Conservation (phyloP, 1,139 yeast genomes). For the Nakaseomyces bracarensis region DNA sequence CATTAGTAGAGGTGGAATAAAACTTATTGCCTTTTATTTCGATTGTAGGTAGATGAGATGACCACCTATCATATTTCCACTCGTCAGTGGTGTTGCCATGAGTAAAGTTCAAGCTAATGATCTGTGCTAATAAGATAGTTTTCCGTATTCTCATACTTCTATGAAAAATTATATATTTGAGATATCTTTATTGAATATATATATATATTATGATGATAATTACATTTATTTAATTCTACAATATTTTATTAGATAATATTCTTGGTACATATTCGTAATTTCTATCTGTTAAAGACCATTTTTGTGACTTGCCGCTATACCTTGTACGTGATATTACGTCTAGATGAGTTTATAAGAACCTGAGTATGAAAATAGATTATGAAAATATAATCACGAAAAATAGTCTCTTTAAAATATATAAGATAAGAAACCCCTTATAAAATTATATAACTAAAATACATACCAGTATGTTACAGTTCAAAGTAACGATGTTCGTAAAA, state of each 20-base stretch:
- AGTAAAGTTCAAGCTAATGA: too few species aligned
- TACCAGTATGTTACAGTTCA: constrained; percentile 6
- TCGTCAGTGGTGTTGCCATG: neutral
- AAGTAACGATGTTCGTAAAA: constrained; percentile 1
- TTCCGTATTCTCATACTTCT: too few species aligned
- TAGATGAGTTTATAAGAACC: neutral
- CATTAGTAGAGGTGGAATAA: constrained; percentile 36
- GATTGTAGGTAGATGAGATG: constrained; percentile 27
- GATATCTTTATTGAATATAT: too few species aligned
- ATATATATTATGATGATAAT: too few species aligned
- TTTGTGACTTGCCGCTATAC: constrained; percentile 1
- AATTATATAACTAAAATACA: constrained; percentile 6
- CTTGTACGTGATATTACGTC: neutral
- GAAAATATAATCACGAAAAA: constrained; percentile 1
- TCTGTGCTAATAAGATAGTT: neutral
- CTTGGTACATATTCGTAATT: too few species aligned
- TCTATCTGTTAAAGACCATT: neutral
- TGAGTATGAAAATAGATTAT: neutral
- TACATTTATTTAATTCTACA: neutral
- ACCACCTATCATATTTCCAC: neutral
- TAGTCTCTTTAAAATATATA: constrained; percentile 3
- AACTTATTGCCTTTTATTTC: constrained; percentile 42
- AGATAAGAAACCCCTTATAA: constrained; percentile 5
- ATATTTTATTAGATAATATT: neutral
- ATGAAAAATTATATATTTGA: too few species aligned